Conservation (phyloP, 1,284 basidiomycete species). For the Clitocybe nebularis region DNA sequence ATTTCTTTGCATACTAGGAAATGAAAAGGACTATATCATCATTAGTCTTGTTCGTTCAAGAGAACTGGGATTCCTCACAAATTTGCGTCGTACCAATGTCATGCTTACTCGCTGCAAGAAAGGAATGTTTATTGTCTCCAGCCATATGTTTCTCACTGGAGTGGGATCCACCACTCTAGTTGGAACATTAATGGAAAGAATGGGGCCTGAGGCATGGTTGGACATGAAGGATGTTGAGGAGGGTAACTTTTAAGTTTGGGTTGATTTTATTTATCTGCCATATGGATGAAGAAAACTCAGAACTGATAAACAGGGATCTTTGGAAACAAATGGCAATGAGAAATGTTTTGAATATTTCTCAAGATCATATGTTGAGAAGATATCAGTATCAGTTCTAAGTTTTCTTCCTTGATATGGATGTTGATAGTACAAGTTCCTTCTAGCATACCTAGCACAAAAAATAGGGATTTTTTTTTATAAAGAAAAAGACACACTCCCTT, state of each 20-base stretch:
- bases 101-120: constrained; percentile 67
- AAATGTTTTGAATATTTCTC: too few species aligned
- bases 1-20: constrained; percentile 34
- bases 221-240: constrained; percentile 35
- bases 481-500: background rate
- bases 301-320: background rate
- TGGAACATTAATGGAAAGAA: constrained; percentile 39
- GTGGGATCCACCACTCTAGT: constrained; percentile 45
- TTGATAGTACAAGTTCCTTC: background rate
- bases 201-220: constrained; percentile 38
- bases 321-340: background rate
- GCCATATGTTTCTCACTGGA: constrained; percentile 48
- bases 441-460: background rate
- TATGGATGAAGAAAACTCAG: constrained; percentile 7
- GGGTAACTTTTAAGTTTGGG: constrained; percentile 27
- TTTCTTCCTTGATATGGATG: constrained; percentile 13
- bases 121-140: constrained; percentile 65
- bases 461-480: background rate
- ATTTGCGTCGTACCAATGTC: constrained; percentile 59
- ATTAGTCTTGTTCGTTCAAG: constrained; percentile 59
- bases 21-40: constrained; percentile 61
- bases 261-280: constrained; percentile 14
- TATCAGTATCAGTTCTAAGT: constrained; percentile 1
- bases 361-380: too few species aligned
- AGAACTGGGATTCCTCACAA: constrained; percentile 53